Base-by-base conservation (phyloP, 2,329 filamentous ascomycete species). In the Aureobasidium sp. region DNA sequence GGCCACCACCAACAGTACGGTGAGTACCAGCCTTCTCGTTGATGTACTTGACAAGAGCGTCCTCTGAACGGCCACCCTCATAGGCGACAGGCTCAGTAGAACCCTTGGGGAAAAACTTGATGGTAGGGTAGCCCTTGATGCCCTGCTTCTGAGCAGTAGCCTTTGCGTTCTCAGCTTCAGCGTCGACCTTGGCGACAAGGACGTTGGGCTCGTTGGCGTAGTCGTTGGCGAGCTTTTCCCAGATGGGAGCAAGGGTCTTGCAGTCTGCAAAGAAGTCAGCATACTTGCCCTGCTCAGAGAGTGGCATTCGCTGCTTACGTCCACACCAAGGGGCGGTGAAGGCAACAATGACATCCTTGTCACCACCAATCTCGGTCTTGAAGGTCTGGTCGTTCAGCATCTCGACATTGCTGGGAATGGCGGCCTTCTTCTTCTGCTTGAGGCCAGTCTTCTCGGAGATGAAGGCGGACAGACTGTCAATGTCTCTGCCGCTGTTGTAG, bases 241-340 rank as follows among this genome's bases (percentile, higher is more conserved):
- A 99, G 68, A 81, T 84, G 48, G 94, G 94, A 53, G 92, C 92
- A 66, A 99, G 87, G 70, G 72, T 87, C 82, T 99, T 99, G 89
- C 94, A 99, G 84, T 99, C 94, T 97, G 73, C 48, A 36, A 15
- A 27, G 53, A 51, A 53, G 62, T 65, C 59, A 68, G 61, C 55
- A 24, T 39, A 60, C 63, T 62, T 59, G 59, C 36, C 55, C 34
- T 59, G 55, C 55, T 47, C 41, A 7, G 55, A 59, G 41, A 59
- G 55, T 12, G 55, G 55, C 20, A 51, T 57, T 26, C 57, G 46
- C 53, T 64, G 52, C 92, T 78, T 85, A 97, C 94, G 93, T 76
- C 93, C 93, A 78, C 94, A 99, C 94, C 93, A 97, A 59, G 94
- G 92, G 59, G 94, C 93, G 69, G 95, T 99, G 77, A 99, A 99